Evolutionary conservation across 345 rosid genomes (phyloP), one percentile per base, ranked within the genome.

Genomic region (Aethionema arabicum): DNA sequence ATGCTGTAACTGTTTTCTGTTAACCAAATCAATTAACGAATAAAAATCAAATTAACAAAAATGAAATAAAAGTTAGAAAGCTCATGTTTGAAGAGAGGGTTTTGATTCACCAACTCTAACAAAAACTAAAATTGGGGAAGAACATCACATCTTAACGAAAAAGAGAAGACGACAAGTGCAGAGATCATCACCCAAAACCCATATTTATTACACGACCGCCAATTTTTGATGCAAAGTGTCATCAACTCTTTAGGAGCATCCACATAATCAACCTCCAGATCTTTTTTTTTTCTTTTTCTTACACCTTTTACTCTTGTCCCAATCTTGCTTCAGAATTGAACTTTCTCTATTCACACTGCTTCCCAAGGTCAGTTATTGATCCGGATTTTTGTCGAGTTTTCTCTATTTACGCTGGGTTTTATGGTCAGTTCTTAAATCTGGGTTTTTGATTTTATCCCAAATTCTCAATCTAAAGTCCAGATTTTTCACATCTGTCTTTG

Each of bases 281-380:
- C 32, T 38, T 48, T 37, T 6, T 40, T 11, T 8, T 9, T 4
- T 6, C n/a, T 11, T 8, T 9, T 4, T 6, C n/a, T 12, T 40
- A 8, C 44, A 40, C n/a, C 44, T 40, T 8, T 12, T 8, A 40
- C 32, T 3, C 46, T 49, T 61, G 7, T 8, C 31, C 14, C 5
- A 49, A 43, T 5, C 51, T 46, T 21, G 41, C 14, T 43, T 52
- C 59, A 10, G 15, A 35, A 7, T 39, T 30, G 5, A 41, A 50
- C 29, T 44, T 15, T 39, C 64, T 70, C 74, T 65, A 64, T 52
- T 52, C 59, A 63, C 56, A 54, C 69, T 70, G 43, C 52, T 52
- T 42, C 40, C 60, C 51, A 59, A 72, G 76, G 76, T 72, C 56
- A 72, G 76, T 45, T 59, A 37, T 65, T 59, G 32, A 41, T 57